Conservation (phyloP, 805 yeast species). For the Danielia oregonensis region DNA sequence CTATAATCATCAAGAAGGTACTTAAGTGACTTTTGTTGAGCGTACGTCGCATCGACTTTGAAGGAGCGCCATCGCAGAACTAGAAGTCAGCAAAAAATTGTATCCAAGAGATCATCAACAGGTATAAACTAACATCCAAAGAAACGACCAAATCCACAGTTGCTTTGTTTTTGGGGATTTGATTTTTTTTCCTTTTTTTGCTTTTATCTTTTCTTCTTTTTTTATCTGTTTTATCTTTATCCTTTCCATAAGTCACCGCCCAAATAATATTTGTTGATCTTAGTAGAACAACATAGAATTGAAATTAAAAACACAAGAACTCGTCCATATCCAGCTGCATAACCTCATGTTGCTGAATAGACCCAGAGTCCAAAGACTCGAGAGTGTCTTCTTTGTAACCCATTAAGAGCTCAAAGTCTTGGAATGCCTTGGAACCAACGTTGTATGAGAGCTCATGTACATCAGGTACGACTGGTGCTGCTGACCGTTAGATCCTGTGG, state of each 20-base stretch:
- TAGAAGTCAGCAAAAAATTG: no score
- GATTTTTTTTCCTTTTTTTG: conserved; percentile 7
- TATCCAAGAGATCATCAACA: conserved; percentile 1
- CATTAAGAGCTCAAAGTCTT: conserved; percentile 2
- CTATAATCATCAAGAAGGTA: not conserved
- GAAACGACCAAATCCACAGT: conserved; percentile 2
- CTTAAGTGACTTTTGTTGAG: not conserved
- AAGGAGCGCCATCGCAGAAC: conserved; percentile 13
- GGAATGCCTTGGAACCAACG: conserved; percentile 1
- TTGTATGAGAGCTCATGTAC: conserved; percentile 18
- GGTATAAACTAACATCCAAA: no score
- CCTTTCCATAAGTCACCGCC: conserved; percentile 8
- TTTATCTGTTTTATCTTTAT: conserved; percentile 13
- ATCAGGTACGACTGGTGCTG: conserved; percentile 38
- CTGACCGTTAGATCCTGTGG: conserved; percentile 26
- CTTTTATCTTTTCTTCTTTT: conserved; percentile 6
- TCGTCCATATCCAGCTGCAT: conserved; percentile 27
- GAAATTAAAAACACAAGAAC: conserved; percentile 26
- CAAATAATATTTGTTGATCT: conserved; percentile 5
- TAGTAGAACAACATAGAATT: conserved; percentile 8
- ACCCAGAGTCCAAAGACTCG: no score
- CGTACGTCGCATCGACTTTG: conserved; percentile 12
- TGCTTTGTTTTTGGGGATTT: conserved; percentile 1
- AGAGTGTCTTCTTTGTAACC: not conserved
- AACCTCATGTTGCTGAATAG: conserved; percentile 8